These are phyloP conservation scores for Blastobotrys persicus DNA, from an alignment of 1,139 yeast species.

Conservation along the genomic window DNA sequence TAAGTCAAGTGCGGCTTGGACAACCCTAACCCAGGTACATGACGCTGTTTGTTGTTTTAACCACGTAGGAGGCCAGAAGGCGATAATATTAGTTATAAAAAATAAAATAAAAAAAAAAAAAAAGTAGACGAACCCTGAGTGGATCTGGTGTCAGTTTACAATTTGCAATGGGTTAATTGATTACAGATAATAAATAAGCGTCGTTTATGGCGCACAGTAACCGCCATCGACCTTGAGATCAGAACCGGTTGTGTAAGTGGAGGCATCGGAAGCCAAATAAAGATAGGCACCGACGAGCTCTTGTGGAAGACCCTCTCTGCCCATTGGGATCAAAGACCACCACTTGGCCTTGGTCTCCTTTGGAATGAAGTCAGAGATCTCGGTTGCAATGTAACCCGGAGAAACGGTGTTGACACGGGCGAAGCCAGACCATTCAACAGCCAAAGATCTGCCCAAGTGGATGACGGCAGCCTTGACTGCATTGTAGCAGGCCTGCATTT, in stretches of 20 bases:
- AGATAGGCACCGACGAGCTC: slow-evolving; percentile 87
- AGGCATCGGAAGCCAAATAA: slow-evolving; percentile 83
- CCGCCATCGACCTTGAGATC: slow-evolving; percentile 88
- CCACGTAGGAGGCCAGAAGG: too few relatives aligned
- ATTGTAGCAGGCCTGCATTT: slow-evolving; percentile 77
- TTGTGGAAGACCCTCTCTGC: slow-evolving; percentile 74
- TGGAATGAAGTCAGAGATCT: slow-evolving; percentile 58
- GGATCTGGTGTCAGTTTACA: neutral
- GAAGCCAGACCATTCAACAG: slow-evolving; percentile 81
- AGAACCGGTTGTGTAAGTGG: slow-evolving; percentile 80
- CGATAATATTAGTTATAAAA: too few relatives aligned
- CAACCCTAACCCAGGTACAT: too few relatives aligned
- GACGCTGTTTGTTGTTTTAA: too few relatives aligned
- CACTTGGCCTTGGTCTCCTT: slow-evolving; percentile 54
- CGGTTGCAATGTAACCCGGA: slow-evolving; percentile 76
- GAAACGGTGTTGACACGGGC: slow-evolving; percentile 74
- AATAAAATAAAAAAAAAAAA: too few relatives aligned
- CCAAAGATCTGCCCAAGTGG: slow-evolving; percentile 69
- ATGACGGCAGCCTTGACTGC: slow-evolving; percentile 81
- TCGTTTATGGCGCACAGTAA: slow-evolving; percentile 47
- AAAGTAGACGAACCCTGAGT: too few relatives aligned
- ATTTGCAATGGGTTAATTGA: neutral
- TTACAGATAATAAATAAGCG: neutral
- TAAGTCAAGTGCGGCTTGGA: too few relatives aligned
- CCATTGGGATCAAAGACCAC: slow-evolving; percentile 75